phyloP scores from a whole-genome alignment of 1,284 basidiomycete genomes.

The Mycosarcoma mackinlayi region DNA sequence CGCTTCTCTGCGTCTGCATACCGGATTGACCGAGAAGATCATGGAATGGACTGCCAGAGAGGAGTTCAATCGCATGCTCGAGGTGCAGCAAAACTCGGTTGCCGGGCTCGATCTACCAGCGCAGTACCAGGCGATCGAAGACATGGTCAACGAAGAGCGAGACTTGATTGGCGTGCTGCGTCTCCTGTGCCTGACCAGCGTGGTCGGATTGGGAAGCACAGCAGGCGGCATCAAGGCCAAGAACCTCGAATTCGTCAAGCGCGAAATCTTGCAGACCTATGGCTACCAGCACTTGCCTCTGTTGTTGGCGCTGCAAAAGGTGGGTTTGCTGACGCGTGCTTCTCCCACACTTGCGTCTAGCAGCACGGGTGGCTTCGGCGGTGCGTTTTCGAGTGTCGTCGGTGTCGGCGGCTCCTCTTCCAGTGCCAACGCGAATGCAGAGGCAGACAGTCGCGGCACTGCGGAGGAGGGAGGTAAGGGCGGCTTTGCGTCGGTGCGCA shows the following conservation, averaged over 20 bases:
- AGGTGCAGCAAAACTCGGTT: constrained; percentile 95
- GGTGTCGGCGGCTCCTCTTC: constrained; percentile 23
- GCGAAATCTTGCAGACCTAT: constrained; percentile 92
- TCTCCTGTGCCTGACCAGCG: constrained; percentile 84
- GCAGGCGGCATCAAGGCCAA: constrained; percentile 88
- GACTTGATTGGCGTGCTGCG: constrained; percentile 72
- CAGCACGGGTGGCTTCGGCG: constrained; percentile 17
- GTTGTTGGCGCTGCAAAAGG: constrained; percentile 80
- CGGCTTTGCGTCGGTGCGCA: constrained; percentile 79
- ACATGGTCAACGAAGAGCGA: constrained; percentile 57
- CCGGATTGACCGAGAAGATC: constrained; percentile 89
- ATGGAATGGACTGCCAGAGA: constrained; percentile 82
- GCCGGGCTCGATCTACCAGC: constrained; percentile 70
- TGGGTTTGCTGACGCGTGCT: constrained; percentile 73
- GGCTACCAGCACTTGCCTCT: constrained; percentile 89
- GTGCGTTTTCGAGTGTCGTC: constrained; percentile 40
- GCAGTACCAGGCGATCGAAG: constrained; percentile 60
- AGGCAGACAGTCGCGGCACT: constrained; percentile 10
- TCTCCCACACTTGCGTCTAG: constrained; percentile 3
- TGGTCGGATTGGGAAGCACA: constrained; percentile 71
- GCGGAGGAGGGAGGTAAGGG: constrained; percentile 50
- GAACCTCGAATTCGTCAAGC: constrained; percentile 85
- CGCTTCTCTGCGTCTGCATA: constrained; percentile 87
- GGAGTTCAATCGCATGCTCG: constrained; percentile 88
- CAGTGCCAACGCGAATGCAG: neutral